phyloP scores from a whole-genome alignment of 305 asterid species.

The Rubia tinctorum region DNA sequence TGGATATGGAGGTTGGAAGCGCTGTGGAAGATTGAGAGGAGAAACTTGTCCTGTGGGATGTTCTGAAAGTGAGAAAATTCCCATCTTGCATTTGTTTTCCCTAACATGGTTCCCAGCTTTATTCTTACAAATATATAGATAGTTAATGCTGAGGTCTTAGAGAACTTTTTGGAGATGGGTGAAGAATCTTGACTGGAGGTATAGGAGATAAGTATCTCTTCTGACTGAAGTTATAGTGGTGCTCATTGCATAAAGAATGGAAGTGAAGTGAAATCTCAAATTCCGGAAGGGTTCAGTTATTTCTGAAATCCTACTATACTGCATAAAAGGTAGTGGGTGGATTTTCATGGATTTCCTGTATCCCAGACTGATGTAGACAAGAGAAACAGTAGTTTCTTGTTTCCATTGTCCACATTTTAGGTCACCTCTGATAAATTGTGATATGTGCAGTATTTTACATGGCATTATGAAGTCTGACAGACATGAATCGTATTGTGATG shows the following conservation, averaged over 20 bases:
- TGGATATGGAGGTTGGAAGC: neutral
- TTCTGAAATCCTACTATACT: neutral
- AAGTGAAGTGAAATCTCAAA: too few species aligned
- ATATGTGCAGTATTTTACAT: neutral
- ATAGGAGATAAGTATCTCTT: neutral
- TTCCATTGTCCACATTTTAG: neutral
- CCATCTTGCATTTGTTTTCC: neutral
- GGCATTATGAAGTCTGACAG: neutral
- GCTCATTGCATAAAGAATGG: too few species aligned
- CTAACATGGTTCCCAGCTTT: neutral
- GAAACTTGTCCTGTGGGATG: neutral
- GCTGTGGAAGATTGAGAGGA: neutral
- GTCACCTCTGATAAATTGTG: neutral
- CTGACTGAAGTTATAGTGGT: too few species aligned
- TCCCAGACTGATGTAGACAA: too few species aligned
- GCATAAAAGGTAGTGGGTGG: neutral
- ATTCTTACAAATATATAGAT: neutral
- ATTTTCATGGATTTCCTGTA: neutral
- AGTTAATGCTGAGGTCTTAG: neutral
- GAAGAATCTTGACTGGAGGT: neutral
- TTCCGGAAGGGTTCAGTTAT: too few species aligned
- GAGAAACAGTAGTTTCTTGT: too few species aligned
- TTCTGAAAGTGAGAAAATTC: too few species aligned
- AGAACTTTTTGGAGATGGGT: neutral
- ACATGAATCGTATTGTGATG: neutral